Evolutionary conservation across 139 green algal genomes (phyloP), one percentile per base, ranked within the genome.

Genomic region (Chara braunii): DNA sequence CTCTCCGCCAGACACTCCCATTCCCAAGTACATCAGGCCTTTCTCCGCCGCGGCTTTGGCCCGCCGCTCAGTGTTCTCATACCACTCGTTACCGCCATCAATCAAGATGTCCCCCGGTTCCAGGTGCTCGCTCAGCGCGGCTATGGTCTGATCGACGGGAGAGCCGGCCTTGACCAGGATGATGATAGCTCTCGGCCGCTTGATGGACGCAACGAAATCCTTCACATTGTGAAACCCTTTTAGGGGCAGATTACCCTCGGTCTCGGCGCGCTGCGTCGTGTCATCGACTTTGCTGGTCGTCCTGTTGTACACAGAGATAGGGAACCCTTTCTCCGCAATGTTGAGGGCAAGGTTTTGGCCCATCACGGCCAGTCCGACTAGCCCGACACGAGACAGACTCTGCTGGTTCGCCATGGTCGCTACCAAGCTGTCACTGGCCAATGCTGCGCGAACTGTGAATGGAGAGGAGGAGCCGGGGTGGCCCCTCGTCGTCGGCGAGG

Each of bases 341-440:
- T 99, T 99, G 3, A 99, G 85, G 0, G 94, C 92, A 53, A 99
- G 78, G 65, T 99, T 99, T 90, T 98, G 93, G 1, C 93, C 94
- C 94, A 99, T 99, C 22, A 99, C 94, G 1, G 94, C 94, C 48
- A 99, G 75, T 26, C 94, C 94, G 18, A 93, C 74, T 0, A 99
- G 86, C 11, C 94, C 94, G 51, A 99, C 89, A 2, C 59, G 44
- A 28, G 59, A 68, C 32, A 68, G 59, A 2, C 22, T n/a, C n/a
- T n/a, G n/a, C n/a, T n/a, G n/a, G n/a, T n/a, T n/a, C n/a, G n/a
- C n/a, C n/a, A n/a, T n/a, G n/a, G n/a, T n/a, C n/a, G n/a, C n/a
- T n/a, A n/a, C n/a, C n/a, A n/a, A n/a, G n/a, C n/a, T n/a, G n/a
- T n/a, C n/a, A n/a, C n/a, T n/a, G n/a, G n/a, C n/a, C n/a, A n/a